A percentile compares a stretch with the other conserved stretches of the same genome.
These are phyloP conservation scores for Brassica rapa DNA, from an alignment of 345 rosid genomes.

Conservation along the genomic window DNA sequence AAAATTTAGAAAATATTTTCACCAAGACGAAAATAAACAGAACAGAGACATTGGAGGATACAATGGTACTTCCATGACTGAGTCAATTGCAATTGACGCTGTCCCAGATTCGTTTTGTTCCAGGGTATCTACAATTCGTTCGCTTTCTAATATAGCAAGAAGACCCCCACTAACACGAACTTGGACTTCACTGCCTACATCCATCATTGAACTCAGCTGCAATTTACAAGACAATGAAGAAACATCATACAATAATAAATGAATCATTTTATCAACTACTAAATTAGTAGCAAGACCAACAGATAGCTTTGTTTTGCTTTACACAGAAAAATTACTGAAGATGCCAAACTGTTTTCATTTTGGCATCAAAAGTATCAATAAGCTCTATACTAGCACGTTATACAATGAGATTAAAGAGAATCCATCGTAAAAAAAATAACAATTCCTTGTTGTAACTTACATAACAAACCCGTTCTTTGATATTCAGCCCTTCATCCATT, in stretches of 20 bases:
- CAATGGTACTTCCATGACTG: slow-evolving; percentile 76
- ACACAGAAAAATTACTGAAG: background rate
- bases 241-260: background rate
- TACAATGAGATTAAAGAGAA: background rate
- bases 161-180: slow-evolving; percentile 97
- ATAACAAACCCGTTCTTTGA: slow-evolving; percentile 84
- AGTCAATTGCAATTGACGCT: slow-evolving; percentile 77
- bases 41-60: slow-evolving; percentile 50
- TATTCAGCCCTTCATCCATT: slow-evolving; percentile 84
- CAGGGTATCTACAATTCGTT: slow-evolving; percentile 80
- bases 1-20: background rate
- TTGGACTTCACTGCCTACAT: slow-evolving; percentile 83
- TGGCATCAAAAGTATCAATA: background rate
- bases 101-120: slow-evolving; percentile 77
- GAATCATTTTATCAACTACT: background rate
- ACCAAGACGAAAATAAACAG: slow-evolving; percentile 20
- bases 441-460: slow-evolving; percentile 47
- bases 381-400: background rate
- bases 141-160: slow-evolving; percentile 92
- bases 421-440: background rate
- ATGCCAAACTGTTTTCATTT: background rate
- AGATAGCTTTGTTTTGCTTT: slow-evolving; percentile 4
- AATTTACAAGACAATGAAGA: slow-evolving; percentile 18
- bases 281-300: slow-evolving; percentile 7
- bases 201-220: slow-evolving; percentile 97